Conservation (phyloP, 2,329 filamentous ascomycete genomes). For the Trichophyton simii region DNA sequence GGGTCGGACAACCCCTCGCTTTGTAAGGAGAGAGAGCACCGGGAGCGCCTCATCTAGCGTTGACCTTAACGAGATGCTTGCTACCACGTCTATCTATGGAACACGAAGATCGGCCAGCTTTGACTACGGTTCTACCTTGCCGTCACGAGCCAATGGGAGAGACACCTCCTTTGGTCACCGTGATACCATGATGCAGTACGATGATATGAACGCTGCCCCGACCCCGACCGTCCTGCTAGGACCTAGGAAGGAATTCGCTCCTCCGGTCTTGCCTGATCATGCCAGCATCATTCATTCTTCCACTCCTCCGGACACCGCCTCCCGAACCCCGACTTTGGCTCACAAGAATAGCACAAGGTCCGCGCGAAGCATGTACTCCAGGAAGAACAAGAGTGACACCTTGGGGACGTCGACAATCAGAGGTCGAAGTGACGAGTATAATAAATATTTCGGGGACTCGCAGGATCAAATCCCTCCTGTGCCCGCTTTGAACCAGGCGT, state of each 20-base stretch:
- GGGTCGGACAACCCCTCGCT: constrained; percentile 36
- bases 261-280: constrained; percentile 25
- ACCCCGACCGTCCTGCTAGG: constrained; percentile 74
- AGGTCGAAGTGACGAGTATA: constrained; percentile 21
- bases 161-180: neutral
- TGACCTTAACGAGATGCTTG: constrained; percentile 48
- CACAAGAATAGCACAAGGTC: constrained; percentile 35
- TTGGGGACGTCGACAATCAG: constrained; percentile 26
- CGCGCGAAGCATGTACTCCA: constrained; percentile 25
- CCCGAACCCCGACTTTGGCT: constrained; percentile 24
- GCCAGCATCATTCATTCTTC: constrained; percentile 4
- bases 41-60: constrained; percentile 66
- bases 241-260: constrained; percentile 46
- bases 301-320: constrained; percentile 12
- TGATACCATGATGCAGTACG: constrained; percentile 10
- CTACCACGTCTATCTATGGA: constrained; percentile 22
- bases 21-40: constrained; percentile 54
- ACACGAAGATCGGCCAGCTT: constrained; percentile 34
- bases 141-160: neutral
- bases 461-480: constrained; percentile 29
- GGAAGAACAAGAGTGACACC: constrained; percentile 29
- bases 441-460: constrained; percentile 16
- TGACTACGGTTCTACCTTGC: constrained; percentile 26
- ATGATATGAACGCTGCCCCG: constrained; percentile 66
- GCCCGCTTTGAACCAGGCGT: constrained; percentile 36